These are phyloP conservation scores for Xylariales sp. DNA, from an alignment of 2,329 filamentous ascomycete genomes.

Conservation along the genomic window DNA sequence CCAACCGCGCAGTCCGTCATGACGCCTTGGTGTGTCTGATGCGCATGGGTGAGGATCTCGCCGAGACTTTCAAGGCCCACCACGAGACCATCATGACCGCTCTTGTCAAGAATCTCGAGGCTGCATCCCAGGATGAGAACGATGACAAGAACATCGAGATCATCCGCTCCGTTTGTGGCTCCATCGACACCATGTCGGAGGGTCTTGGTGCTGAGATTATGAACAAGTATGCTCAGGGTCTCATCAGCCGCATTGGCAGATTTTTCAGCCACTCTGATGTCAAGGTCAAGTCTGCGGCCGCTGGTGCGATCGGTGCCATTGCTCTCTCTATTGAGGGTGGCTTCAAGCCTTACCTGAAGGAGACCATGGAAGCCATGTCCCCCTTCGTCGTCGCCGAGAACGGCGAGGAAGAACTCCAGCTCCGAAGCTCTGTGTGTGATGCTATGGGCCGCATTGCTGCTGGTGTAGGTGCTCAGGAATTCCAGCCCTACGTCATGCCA, in stretches of 20 bases:
- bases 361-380: conserved; percentile 85
- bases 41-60: conserved; percentile 86
- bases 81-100: conserved; percentile 81
- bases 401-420: conserved; percentile 81
- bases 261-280: conserved; percentile 81
- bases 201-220: conserved; percentile 79
- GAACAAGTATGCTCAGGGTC: conserved; percentile 72
- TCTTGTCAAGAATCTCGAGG: conserved; percentile 83
- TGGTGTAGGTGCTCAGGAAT: conserved; percentile 79
- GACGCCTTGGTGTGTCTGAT: conserved; percentile 85
- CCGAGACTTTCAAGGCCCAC: conserved; percentile 82
- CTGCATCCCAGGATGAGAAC: conserved; percentile 64
- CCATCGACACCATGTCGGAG: conserved; percentile 86
- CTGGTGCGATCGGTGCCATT: conserved; percentile 85
- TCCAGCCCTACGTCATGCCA: conserved; percentile 86
- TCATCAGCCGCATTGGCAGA: conserved; percentile 79
- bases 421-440: conserved; percentile 87
- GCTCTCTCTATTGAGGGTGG: conserved; percentile 77
- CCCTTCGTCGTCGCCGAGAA: conserved; percentile 83
- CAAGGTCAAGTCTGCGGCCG: conserved; percentile 85
- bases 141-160: conserved; percentile 78
- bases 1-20: conserved; percentile 78
- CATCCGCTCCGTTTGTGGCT: conserved; percentile 83
- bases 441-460: conserved; percentile 89
- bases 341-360: conserved; percentile 88